Percentiles rank a stretch among this genome's conserved stretches.
Evolutionary conservation across 1,284 basidiomycete genomes (phyloP).

Genomic region (Rhodotorula sp.): DNA sequence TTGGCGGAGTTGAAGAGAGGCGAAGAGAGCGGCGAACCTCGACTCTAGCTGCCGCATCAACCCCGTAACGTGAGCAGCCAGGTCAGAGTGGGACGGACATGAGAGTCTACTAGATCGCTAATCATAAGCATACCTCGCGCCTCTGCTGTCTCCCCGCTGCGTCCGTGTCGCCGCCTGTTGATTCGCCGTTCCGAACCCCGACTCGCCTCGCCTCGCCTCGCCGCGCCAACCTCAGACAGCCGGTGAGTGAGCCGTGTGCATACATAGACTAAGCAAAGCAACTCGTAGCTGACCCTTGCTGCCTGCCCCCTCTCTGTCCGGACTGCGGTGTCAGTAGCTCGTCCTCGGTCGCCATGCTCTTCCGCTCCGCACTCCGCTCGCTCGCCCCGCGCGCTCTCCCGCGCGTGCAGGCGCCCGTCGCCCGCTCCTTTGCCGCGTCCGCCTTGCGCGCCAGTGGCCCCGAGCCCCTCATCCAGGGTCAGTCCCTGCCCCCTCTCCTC

Average conservation of each 20-base stretch:
- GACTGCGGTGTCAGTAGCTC: not conserved
- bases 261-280: not conserved
- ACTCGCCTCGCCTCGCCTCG: not conserved
- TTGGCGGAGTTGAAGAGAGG: not conserved
- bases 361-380: slow-evolving; percentile 20
- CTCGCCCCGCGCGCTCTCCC: slow-evolving; percentile 23
- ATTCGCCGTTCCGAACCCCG: not conserved
- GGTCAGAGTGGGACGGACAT: not conserved
- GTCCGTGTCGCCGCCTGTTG: not conserved
- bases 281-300: no score
- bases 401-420: slow-evolving; percentile 23
- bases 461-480: slow-evolving; percentile 37
- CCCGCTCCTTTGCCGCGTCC: slow-evolving; percentile 34
- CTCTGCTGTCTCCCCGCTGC: not conserved
- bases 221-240: not conserved
- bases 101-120: not conserved
- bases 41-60: not conserved
- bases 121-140: no score
- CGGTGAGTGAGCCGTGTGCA: not conserved
- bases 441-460: slow-evolving; percentile 21
- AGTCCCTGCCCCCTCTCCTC: not conserved
- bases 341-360: slow-evolving; percentile 23
- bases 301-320: no score
- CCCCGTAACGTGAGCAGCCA: not conserved
- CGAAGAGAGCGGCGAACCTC: not conserved